Base-by-base conservation (phyloP, 192 early-diverging fungal genomes). In the Podila minutissima region DNA sequence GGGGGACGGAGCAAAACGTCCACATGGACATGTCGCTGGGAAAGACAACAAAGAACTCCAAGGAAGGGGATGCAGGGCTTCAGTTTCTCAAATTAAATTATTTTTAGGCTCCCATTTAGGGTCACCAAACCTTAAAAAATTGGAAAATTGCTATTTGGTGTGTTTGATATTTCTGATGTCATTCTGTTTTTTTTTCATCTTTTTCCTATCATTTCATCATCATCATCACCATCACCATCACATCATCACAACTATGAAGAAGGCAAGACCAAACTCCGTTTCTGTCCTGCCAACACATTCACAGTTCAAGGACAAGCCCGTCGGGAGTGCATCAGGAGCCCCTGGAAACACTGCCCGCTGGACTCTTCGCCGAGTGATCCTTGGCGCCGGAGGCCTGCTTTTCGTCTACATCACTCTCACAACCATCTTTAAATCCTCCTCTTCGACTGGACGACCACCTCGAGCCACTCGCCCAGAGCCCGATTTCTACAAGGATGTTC, bases 281-380 rank as follows among this genome's bases (percentile, higher is more conserved):
- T 72, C 71, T 17, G 71, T 73, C 20, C 49, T 81, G 28, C 77
- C 77, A 29, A 72, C 71, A 48, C 77, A 81, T 9, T 58, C 74
- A 26, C 77, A 81, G 58, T 81, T 81, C 67, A 81, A 81, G 67
- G 77, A 81, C 67, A 81, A 81, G 62, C 77, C 77, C 48, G 17
- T 81, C 19, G 51, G 64, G 31, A 63, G 63, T 19, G 15, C 65
- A 9, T 28, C 55, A 48, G 51, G 38, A 1, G 46, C 50, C 15
- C 9, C 57, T 32, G 74, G 66, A n/a, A 26, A 15, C 22, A 62
- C 50, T 38, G 71, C 66, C 33, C 60, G 66, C 2, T 48, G 31
- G 48, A 81, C 46, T 31, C 48, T 81, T 11, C 77, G 77, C 50
- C 66, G 66, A 17, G 50, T 81, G 10, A 73, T 81, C 55, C 77